Conservation (phyloP, 148 eudicot species). For the Bassia scoparia region DNA sequence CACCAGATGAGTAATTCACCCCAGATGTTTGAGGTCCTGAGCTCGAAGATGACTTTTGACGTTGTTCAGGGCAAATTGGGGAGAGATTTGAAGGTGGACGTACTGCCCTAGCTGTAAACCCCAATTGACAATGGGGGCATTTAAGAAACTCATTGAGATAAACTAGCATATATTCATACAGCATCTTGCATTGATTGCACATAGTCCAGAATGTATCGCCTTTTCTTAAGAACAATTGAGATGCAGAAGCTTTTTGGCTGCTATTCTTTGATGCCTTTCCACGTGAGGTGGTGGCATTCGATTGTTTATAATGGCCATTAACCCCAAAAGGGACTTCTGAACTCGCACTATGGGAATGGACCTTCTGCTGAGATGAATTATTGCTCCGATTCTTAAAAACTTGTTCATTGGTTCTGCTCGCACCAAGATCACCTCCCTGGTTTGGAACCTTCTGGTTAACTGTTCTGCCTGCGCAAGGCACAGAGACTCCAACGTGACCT, state of each 20-base stretch:
- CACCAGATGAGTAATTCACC: slow-evolving; percentile 15
- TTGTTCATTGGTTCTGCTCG: slow-evolving; percentile 15
- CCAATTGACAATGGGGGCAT: slow-evolving; percentile 62
- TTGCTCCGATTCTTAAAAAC: slow-evolving; percentile 11
- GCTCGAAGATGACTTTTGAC: slow-evolving; percentile 27
- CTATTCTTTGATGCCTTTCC: slow-evolving; percentile 33
- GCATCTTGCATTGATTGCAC: slow-evolving; percentile 73
- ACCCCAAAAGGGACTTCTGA: slow-evolving; percentile 34
- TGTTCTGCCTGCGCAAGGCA: slow-evolving; percentile 13
- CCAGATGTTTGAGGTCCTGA: slow-evolving; percentile 27
- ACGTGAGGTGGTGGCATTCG: slow-evolving; percentile 28
- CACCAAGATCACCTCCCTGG: slow-evolving; percentile 32
- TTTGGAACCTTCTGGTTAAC: slow-evolving; percentile 34
- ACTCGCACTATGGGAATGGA: slow-evolving; percentile 33
- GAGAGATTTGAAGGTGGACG: slow-evolving; percentile 53
- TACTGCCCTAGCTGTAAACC: slow-evolving; percentile 58
- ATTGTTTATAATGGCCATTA: slow-evolving; percentile 45
- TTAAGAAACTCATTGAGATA: slow-evolving; percentile 61
- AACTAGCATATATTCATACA: slow-evolving; percentile 65
- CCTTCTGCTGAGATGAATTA: slow-evolving; percentile 46
- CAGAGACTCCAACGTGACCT: slow-evolving; percentile 6
- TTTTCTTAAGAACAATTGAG: slow-evolving; percentile 37
- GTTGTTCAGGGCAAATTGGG: slow-evolving; percentile 31
- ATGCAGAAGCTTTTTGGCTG: slow-evolving; percentile 24
- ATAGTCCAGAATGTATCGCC: slow-evolving; percentile 81